phyloP scores from a whole-genome alignment of 2,329 filamentous ascomycete genomes.

The Fusarium circinatum region DNA sequence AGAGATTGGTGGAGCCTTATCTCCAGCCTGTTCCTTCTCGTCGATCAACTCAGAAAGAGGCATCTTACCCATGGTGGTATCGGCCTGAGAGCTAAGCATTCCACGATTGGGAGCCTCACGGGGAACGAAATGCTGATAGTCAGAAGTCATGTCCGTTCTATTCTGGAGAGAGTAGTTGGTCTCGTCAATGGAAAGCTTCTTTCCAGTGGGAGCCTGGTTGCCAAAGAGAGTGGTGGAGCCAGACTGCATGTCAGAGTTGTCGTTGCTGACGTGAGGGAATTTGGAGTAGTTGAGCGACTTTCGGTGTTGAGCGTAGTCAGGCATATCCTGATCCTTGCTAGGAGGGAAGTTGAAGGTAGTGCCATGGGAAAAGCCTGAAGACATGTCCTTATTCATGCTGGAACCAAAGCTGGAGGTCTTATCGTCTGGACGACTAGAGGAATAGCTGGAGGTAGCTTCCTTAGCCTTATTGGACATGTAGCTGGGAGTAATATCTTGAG shows the following conservation, averaged over 20 bases:
- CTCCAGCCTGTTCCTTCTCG: conserved; percentile 5
- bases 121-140: neutral
- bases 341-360: neutral
- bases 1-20: neutral
- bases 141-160: neutral
- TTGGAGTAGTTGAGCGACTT: conserved; percentile 3
- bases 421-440: neutral
- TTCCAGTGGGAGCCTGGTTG: neutral
- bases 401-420: neutral
- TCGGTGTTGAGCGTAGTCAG: neutral
- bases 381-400: neutral
- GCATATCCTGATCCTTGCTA: neutral
- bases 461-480: neutral
- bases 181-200: conserved; percentile 5
- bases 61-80: neutral
- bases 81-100: neutral
- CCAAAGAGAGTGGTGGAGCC: neutral
- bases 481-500: neutral
- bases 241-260: neutral
- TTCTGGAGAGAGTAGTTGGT: conserved; percentile 19
- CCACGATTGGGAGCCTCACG: conserved; percentile 5
- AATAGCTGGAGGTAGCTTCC: neutral
- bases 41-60: neutral
- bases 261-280: neutral
- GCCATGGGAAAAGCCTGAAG: neutral